A percentile compares a stretch with the other conserved stretches of the same genome.
Evolutionary conservation across 2,329 filamentous ascomycete genomes (phyloP).

Genomic region (Epichloe baconii): DNA sequence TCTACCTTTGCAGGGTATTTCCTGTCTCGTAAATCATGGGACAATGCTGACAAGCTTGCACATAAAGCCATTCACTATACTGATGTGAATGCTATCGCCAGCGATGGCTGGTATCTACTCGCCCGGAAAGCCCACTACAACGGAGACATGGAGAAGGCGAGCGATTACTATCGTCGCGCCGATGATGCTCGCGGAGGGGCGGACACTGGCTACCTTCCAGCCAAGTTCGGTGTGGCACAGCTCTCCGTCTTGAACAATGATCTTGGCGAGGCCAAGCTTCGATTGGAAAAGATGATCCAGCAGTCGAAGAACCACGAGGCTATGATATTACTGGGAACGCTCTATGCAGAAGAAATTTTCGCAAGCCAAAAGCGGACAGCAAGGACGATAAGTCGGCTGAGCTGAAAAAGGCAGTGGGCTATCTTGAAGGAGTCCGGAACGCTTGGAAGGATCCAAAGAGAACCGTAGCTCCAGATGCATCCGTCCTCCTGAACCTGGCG

Average conservation of each 20-base stretch:
- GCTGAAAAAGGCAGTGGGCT: conserved; percentile 70
- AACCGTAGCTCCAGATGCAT: conserved; percentile 65
- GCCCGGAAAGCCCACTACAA: conserved; percentile 83
- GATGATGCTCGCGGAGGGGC: conserved; percentile 84
- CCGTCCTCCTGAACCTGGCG: conserved; percentile 82
- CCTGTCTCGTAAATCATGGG: conserved; percentile 64
- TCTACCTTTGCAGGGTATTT: conserved; percentile 87
- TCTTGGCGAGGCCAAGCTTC: conserved; percentile 81
- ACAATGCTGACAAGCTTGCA: conserved; percentile 73
- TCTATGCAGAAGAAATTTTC: conserved; percentile 93
- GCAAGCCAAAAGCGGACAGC: conserved; percentile 52
- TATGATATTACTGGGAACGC: conserved; percentile 78
- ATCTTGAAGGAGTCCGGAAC: conserved; percentile 72
- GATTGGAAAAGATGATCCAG: conserved; percentile 87
- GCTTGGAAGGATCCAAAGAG: conserved; percentile 92
- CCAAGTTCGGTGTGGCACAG: conserved; percentile 89
- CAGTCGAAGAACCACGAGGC: conserved; percentile 74
- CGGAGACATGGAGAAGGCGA: conserved; percentile 60
- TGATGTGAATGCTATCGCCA: conserved; percentile 90
- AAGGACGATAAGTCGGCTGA: conserved; percentile 83
- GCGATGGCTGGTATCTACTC: conserved; percentile 93
- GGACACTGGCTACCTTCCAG: conserved; percentile 84
- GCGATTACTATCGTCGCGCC: conserved; percentile 77
- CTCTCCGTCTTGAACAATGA: conserved; percentile 75
- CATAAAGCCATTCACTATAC: conserved; percentile 92